These are phyloP conservation scores for Fusarium paranaense DNA, from an alignment of 2,329 filamentous ascomycete species.

Conservation along the genomic window DNA sequence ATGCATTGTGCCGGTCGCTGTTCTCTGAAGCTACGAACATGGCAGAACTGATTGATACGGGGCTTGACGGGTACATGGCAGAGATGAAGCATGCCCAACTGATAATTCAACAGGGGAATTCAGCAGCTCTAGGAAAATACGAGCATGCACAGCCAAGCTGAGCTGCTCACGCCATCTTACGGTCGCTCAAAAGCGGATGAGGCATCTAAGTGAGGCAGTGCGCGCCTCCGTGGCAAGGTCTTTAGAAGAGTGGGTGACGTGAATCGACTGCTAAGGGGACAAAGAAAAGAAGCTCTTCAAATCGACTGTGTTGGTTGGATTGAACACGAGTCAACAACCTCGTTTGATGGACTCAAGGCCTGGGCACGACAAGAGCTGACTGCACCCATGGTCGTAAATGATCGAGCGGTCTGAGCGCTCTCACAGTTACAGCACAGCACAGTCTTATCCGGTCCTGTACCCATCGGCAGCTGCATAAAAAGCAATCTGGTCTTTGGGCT, in stretches of 20 bases:
- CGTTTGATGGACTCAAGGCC: not conserved
- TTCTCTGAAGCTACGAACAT: not conserved
- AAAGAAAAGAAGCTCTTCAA: conserved; percentile 7
- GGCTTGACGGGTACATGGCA: not conserved
- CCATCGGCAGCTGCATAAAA: conserved; percentile 24
- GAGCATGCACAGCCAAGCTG: not conserved
- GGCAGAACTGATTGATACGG: not conserved
- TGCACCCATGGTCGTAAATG: not conserved
- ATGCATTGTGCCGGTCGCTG: not conserved
- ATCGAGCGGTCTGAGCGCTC: conserved; percentile 32
- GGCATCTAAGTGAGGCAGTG: not conserved
- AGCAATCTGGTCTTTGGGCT: conserved; percentile 22
- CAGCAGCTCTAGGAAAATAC: not conserved
- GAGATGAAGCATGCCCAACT: not conserved
- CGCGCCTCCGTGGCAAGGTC: not conserved
- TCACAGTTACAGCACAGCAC: not conserved
- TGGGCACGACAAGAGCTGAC: not conserved
- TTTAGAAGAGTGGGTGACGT: not conserved
- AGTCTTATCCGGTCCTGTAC: not conserved
- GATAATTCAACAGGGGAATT: not conserved
- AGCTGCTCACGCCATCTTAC: not conserved
- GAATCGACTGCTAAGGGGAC: conserved; percentile 1
- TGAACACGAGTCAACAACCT: conserved; percentile 27
- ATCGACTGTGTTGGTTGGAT: conserved; percentile 14
- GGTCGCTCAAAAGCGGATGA: not conserved